A percentile compares a stretch with the other conserved stretches of the same genome.
Evolutionary conservation across 805 yeast genomes (phyloP).

Genomic region (Grigorovia humatica): DNA sequence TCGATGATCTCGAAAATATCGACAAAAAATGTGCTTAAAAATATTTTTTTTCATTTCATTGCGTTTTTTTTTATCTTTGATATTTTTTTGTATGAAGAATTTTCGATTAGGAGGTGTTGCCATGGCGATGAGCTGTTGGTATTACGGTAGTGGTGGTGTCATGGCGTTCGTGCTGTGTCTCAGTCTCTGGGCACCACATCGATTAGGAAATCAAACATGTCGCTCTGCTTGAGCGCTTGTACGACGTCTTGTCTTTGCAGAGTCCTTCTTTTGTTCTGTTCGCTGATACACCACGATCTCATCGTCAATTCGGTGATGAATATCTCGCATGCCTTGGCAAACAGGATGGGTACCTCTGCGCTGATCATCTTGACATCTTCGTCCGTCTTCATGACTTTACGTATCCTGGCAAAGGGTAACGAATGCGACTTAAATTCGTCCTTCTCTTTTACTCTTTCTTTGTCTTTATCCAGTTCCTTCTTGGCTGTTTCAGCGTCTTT

Average conservation of each 20-base stretch:
- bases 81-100: no score
- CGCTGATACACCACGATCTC: slow-evolving; percentile 99
- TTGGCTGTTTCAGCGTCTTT: slow-evolving; percentile 16
- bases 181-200: slow-evolving; percentile 90
- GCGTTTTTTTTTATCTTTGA: no score
- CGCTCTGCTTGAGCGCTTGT: slow-evolving; percentile 86
- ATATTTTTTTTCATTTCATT: no score
- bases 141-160: no score
- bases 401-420: slow-evolving; percentile 89
- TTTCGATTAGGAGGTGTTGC: no score
- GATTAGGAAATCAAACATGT: slow-evolving; percentile 94
- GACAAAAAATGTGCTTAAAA: no score
- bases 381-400: slow-evolving; percentile 96
- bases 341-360: slow-evolving; percentile 95
- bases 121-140: no score
- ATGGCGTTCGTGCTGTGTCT: not conserved
- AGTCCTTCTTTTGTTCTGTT: slow-evolving; percentile 89
- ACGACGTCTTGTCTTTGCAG: slow-evolving; percentile 91
- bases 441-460: slow-evolving; percentile 42
- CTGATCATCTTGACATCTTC: slow-evolving; percentile 95
- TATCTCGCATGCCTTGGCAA: slow-evolving; percentile 96
- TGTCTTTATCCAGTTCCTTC: slow-evolving; percentile 15
- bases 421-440: slow-evolving; percentile 93
- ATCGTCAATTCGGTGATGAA: slow-evolving; percentile 94
- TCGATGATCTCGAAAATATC: no score